Evolutionary conservation across 2,329 filamentous ascomycete species (phyloP).

Genomic region (Diaporthe aspalathi): DNA sequence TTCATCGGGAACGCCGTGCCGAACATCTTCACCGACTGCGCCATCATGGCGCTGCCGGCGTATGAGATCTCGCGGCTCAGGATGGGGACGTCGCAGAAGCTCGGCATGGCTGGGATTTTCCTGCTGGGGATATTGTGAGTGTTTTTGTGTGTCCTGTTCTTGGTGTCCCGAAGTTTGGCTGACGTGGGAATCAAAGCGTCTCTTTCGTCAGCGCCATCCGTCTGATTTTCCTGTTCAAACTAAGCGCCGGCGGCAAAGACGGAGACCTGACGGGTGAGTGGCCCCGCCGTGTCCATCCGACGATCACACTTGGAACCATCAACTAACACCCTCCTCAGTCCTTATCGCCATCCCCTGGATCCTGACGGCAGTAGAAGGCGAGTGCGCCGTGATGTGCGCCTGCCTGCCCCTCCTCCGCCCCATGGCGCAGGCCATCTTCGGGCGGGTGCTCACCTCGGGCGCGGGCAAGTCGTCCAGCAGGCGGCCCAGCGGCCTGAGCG

Average conservation of each 20-base stretch:
- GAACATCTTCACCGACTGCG: conserved; percentile 25
- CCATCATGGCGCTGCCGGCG: conserved; percentile 24
- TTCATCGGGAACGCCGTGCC: conserved; percentile 23
- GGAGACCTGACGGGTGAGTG: conserved; percentile 11
- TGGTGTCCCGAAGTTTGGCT: not conserved
- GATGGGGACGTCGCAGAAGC: not conserved
- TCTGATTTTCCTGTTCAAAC: conserved; percentile 4
- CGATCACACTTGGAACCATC: too few relatives aligned
- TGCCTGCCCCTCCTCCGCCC: conserved; percentile 17
- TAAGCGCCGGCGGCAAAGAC: conserved; percentile 1
- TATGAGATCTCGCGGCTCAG: conserved; percentile 25
- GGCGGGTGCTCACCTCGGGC: conserved; percentile 14
- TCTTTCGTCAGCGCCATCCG: conserved; percentile 21
- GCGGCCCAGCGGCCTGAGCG: conserved; percentile 5
- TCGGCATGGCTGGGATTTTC: conserved; percentile 22
- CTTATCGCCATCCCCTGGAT: conserved; percentile 14
- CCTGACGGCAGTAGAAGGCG: not conserved
- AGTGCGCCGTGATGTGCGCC: not conserved
- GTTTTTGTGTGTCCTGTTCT: too few relatives aligned
- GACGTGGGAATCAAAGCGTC: not conserved
- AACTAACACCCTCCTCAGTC: not conserved
- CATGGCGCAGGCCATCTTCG: not conserved
- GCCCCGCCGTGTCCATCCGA: not conserved
- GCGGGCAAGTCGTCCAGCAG: conserved; percentile 19
- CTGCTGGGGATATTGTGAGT: conserved; percentile 14